A percentile compares a stretch with the other conserved stretches of the same genome.
These are phyloP conservation scores for Eimeria acervulina DNA, from an alignment of 169 alveolate species.

Conservation along the genomic window DNA sequence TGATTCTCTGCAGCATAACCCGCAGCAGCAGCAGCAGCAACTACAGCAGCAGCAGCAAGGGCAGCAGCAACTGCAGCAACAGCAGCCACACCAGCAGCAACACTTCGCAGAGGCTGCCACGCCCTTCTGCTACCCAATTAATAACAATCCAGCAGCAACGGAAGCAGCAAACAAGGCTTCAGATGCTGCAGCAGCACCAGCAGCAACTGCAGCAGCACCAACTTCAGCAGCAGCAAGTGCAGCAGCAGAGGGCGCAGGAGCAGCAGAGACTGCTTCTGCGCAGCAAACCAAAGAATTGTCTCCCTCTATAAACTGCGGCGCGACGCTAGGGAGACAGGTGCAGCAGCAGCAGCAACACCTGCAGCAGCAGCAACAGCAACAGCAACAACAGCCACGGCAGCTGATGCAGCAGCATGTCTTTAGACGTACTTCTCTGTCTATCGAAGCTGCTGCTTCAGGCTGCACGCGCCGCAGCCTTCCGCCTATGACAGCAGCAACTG, in stretches of 20 bases:
- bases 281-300: neutral
- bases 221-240: neutral
- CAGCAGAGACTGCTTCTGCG: neutral
- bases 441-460: neutral
- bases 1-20: neutral
- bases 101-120: neutral
- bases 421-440: neutral
- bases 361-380: constrained; percentile 34
- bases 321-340: neutral
- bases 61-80: constrained; percentile 28
- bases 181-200: neutral
- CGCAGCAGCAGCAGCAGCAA: neutral
- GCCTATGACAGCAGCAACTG: too few relatives aligned
- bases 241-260: neutral
- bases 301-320: neutral
- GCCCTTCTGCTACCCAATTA: neutral
- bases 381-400: constrained; percentile 3
- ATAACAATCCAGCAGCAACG: neutral
- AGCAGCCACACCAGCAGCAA: neutral
- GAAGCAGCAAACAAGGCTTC: neutral
- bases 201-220: constrained; percentile 44
- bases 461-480: constrained; percentile 7
- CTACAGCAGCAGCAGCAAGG: too few relatives aligned
- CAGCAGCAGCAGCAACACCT: constrained; percentile 39
- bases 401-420: neutral